Evolutionary conservation across 192 early-diverging fungal species (phyloP).

Genomic region (Kickxella alabastrina): DNA sequence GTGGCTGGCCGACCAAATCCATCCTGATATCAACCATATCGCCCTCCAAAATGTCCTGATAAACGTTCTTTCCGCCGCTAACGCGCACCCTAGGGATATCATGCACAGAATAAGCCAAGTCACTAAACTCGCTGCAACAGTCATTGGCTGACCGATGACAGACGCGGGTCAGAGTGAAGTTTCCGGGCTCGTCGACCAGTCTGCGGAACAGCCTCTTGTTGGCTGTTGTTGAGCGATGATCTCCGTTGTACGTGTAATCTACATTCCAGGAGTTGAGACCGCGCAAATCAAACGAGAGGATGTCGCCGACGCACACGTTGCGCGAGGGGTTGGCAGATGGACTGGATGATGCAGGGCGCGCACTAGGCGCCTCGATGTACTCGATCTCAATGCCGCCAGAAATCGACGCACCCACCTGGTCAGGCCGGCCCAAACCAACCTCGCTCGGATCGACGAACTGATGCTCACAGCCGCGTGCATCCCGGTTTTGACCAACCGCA

Average conservation of each 20-base stretch:
- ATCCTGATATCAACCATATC: slow-evolving; percentile 55
- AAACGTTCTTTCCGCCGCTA: slow-evolving; percentile 59
- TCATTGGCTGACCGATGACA: slow-evolving; percentile 57
- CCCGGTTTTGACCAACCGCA: slow-evolving; percentile 40
- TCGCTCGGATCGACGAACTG: slow-evolving; percentile 24
- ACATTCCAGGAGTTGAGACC: slow-evolving; percentile 65
- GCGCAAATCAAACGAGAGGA: slow-evolving; percentile 61
- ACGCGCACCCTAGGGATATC: slow-evolving; percentile 60
- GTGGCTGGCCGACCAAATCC: slow-evolving; percentile 61
- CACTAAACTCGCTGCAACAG: slow-evolving; percentile 57
- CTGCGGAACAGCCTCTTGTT: slow-evolving; percentile 60
- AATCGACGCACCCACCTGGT: slow-evolving; percentile 14
- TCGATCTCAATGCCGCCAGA: slow-evolving; percentile 48
- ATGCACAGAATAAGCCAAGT: slow-evolving; percentile 52
- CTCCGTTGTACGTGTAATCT: slow-evolving; percentile 50
- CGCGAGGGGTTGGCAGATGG: slow-evolving; percentile 27
- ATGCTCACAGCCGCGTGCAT: slow-evolving; percentile 48
- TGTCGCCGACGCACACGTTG: slow-evolving; percentile 63
- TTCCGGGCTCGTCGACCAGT: slow-evolving; percentile 55
- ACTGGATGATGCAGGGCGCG: slow-evolving; percentile 29
- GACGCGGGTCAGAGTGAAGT: slow-evolving; percentile 54
- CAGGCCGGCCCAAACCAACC: slow-evolving; percentile 18
- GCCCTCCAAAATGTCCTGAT: slow-evolving; percentile 63
- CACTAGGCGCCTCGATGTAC: slow-evolving; percentile 49
- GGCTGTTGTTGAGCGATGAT: slow-evolving; percentile 9